A percentile compares a stretch with the other conserved stretches of the same genome.
Evolutionary conservation across 1,284 basidiomycete species (phyloP).

Genomic region (Athelia sp.): DNA sequence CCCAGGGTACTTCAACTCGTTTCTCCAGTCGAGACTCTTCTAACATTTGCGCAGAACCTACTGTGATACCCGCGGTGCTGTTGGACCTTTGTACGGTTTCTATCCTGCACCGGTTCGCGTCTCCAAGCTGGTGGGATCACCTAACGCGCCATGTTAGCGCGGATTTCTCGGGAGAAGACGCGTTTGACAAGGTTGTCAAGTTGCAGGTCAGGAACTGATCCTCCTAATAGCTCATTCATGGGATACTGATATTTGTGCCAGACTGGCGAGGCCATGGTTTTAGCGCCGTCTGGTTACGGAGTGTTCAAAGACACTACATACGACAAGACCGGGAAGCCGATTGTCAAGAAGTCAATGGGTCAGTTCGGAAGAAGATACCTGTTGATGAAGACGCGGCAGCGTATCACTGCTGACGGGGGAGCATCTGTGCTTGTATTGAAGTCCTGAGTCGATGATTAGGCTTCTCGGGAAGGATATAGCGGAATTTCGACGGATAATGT

Average conservation of each 20-base stretch:
- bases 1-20: slow-evolving; percentile 48
- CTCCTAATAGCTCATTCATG: no score
- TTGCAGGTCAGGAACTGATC: slow-evolving; percentile 40
- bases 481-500: no score
- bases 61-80: slow-evolving; percentile 61
- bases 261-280: not conserved
- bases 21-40: not conserved
- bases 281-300: not conserved
- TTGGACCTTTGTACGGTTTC: slow-evolving; percentile 64
- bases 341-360: not conserved
- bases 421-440: slow-evolving; percentile 48
- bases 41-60: slow-evolving; percentile 49
- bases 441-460: not conserved
- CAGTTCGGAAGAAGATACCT: slow-evolving; percentile 52
- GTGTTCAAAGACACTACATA: not conserved
- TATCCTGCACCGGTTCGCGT: slow-evolving; percentile 68
- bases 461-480: no score
- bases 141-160: slow-evolving; percentile 62
- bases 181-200: slow-evolving; percentile 61
- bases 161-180: slow-evolving; percentile 48
- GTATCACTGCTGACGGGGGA: slow-evolving; percentile 60
- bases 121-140: slow-evolving; percentile 70
- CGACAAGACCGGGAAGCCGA: no score
- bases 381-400: slow-evolving; percentile 51
- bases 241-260: not conserved